A percentile compares a stretch with the other conserved stretches of the same genome.
phyloP scores from a whole-genome alignment of 306 rosid genomes.

The Quercus parvula region DNA sequence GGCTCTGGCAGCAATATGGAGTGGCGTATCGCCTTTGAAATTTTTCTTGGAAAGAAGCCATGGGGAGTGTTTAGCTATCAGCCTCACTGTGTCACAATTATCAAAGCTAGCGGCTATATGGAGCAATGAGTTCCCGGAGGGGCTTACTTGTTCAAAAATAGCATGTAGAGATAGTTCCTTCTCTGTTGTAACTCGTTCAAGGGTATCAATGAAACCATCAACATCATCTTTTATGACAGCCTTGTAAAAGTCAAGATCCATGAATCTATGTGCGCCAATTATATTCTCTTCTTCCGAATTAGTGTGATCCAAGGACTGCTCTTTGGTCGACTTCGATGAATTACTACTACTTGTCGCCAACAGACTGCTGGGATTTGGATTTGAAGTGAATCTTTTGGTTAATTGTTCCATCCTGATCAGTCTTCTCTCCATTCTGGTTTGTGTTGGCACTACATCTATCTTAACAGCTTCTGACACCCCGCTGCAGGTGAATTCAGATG shows the following conservation, averaged over 20 bases:
- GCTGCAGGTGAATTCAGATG: too few species aligned
- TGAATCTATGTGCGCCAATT: not conserved
- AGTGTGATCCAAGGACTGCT: too few species aligned
- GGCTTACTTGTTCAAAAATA: not conserved
- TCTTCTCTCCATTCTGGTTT: too few species aligned
- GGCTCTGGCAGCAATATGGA: constrained; percentile 23
- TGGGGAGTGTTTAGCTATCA: not conserved
- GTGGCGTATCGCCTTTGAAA: constrained; percentile 10
- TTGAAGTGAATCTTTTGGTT: too few species aligned
- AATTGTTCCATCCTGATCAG: too few species aligned
- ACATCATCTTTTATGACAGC: not conserved
- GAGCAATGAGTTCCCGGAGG: constrained; percentile 18
- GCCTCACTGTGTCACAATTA: not conserved
- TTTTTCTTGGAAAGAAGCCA: not conserved
- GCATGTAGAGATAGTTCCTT: not conserved
- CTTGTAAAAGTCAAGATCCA: not conserved
- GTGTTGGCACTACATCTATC: too few species aligned
- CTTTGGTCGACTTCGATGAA: too few species aligned
- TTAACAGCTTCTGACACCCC: too few species aligned
- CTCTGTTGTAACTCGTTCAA: not conserved
- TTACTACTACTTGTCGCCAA: not conserved
- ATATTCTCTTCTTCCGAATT: too few species aligned
- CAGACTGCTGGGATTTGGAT: too few species aligned
- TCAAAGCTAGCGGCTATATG: constrained; percentile 20
- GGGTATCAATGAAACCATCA: not conserved